A percentile compares a stretch with the other conserved stretches of the same genome.
Evolutionary conservation across 2,329 filamentous ascomycete genomes (phyloP).

Genomic region (Aspergillus sp.): DNA sequence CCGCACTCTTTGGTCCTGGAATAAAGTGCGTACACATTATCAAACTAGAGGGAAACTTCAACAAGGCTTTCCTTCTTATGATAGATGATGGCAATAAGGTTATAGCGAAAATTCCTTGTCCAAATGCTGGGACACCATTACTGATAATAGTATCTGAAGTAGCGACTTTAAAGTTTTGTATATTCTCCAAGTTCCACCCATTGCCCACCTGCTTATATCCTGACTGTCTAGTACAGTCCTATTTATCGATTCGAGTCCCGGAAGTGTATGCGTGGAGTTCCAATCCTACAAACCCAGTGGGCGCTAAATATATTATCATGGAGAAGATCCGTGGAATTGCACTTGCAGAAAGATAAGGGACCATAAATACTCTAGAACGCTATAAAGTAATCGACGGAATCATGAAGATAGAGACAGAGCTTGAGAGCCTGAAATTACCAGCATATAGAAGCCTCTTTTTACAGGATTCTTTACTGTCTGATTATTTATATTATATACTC

Average conservation of each 20-base stretch:
- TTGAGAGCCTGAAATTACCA: constrained; percentile 28
- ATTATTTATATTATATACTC: constrained; percentile 11
- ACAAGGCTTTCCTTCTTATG: constrained; percentile 25
- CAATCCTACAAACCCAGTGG: constrained; percentile 33
- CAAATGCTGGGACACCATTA: constrained; percentile 23
- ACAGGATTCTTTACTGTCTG: constrained; percentile 12
- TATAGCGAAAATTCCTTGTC: constrained; percentile 26
- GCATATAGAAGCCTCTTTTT: constrained; percentile 36
- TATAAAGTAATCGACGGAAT: constrained; percentile 26
- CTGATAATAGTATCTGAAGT: constrained; percentile 38
- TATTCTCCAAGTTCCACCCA: neutral
- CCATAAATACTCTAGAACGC: constrained; percentile 25
- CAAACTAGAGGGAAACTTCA: constrained; percentile 22
- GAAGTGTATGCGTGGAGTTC: constrained; percentile 34
- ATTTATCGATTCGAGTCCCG: constrained; percentile 32
- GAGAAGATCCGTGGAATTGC: constrained; percentile 35
- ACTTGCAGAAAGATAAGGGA: constrained; percentile 30
- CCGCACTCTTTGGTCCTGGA: constrained; percentile 13
- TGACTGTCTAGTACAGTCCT: constrained; percentile 14
- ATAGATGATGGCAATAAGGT: constrained; percentile 24
- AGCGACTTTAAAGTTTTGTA: constrained; percentile 33
- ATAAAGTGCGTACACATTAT: constrained; percentile 25
- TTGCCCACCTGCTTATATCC: neutral
- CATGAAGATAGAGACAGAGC: constrained; percentile 25
- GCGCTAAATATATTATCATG: constrained; percentile 44